Evolutionary conservation across 192 early-diverging fungal species (phyloP), one percentile per base, ranked within the genome.

Genomic region (Podochytrium sp.): DNA sequence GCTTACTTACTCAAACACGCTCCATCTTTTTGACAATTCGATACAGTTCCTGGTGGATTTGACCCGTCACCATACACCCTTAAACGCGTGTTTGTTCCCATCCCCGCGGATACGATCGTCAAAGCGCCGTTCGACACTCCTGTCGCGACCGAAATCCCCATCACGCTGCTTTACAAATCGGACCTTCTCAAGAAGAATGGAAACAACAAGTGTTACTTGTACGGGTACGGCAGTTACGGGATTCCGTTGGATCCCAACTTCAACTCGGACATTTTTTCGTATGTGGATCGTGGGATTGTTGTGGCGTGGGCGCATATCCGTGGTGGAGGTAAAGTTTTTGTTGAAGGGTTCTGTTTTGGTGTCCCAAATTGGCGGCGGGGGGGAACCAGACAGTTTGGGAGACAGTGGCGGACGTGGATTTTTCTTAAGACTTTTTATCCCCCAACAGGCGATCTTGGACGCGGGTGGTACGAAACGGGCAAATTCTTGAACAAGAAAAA

Each of bases 401-500:
- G 35, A 75, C 25, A 25, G 68, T 5, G 68, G 39, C 6, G 41
- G 41, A 32, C 73, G 23, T 12, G 23, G 68, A 12, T n/a, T 70
- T 33, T 65, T 60, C 12, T 16, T 49, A 12, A 49, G n/a, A 16
- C 12, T n/a, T n/a, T n/a, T n/a, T n/a, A n/a, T n/a, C n/a, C n/a
- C n/a, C n/a, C n/a, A n/a, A n/a, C n/a, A n/a, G n/a, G n/a, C n/a
- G 55, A 72, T n/a, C 55, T 60, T 43, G 70, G 70, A 2, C 47
- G 61, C 27, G 72, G 43, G 37, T 78, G 80, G 80, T 84, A 86
- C 56, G 82, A 84, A 56, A 78, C 74, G 1, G 85, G 82, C 33
- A 86, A 86, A 68, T 83, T 86, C 55, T 42, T 79, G 66, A 52
- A 84, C 63, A 86, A 86, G 67, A 69, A 60, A 29, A 86, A 86